phyloP scores from a whole-genome alignment of 352 stramenopile genomes.

The Phytophthora palmivora region DNA sequence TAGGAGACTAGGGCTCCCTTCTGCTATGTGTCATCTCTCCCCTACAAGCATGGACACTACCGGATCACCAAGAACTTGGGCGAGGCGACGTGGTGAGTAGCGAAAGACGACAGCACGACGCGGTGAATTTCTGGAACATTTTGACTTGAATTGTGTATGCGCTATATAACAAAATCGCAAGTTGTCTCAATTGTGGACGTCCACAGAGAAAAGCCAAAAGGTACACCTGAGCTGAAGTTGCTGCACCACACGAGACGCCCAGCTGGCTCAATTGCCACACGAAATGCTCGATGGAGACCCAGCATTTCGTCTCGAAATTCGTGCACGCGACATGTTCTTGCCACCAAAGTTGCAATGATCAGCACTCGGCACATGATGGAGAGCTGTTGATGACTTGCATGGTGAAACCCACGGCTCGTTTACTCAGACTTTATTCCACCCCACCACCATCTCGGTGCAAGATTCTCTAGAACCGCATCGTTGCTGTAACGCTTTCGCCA shows the following conservation, averaged over 20 bases:
- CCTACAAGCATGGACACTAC: not conserved
- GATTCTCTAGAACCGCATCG: slow-evolving; percentile 1
- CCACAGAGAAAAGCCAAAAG: slow-evolving; percentile 26
- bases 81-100: slow-evolving; percentile 11
- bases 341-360: slow-evolving; percentile 2
- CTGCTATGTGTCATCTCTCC: slow-evolving; percentile 10
- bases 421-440: slow-evolving; percentile 22
- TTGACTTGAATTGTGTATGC: not conserved
- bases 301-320: not conserved
- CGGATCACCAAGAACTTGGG: slow-evolving; percentile 20
- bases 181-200: no score
- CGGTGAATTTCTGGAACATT: slow-evolving; percentile 1
- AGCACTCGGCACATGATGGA: not conserved
- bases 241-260: no score
- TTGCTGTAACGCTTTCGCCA: not conserved
- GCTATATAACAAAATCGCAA: slow-evolving; percentile 5
- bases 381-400: slow-evolving; percentile 3
- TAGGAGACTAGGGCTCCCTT: slow-evolving; percentile 5
- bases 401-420: slow-evolving; percentile 28
- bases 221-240: no score
- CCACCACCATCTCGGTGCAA: slow-evolving; percentile 14
- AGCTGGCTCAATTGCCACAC: slow-evolving; percentile 16
- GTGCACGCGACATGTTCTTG: slow-evolving; percentile 9
- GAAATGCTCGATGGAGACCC: slow-evolving; percentile 4
- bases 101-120: slow-evolving; percentile 20